Evolutionary conservation across 2,329 filamentous ascomycete species (phyloP), one percentile per base, ranked within the genome.

Genomic region (Alternaria arbusti): DNA sequence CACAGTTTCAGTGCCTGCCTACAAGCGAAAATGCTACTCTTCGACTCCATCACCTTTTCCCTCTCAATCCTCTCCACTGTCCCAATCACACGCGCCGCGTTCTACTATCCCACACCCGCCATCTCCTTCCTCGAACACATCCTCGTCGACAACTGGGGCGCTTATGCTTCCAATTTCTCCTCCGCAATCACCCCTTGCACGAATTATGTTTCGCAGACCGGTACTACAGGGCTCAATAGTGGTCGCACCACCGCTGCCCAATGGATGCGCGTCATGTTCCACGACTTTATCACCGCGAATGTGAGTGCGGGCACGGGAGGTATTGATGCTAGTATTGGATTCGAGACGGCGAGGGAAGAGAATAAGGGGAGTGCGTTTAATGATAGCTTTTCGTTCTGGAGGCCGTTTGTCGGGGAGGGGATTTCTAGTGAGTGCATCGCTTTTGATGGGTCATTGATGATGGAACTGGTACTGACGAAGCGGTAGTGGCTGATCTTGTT

Each of bases 271-370:
- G 73, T 70, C 17, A 67, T 74, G 28, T 78, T 78, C 51, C 76
- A 78, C 46, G 76, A 78, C 54, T 74, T 75, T 46, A 65, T 73
- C 4, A 74, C 74, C 5, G 70, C 70, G 15, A 59, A 76, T 44
- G 64, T 68, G 5, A 59, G 54, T 10, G 66, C 67, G 9, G 75
- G 74, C 1, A 72, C 68, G 1, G 75, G 74, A 36, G 76, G 76
- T 12, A 55, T 78, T 2, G 75, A 78, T 59, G 75, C 72, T 6
- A 74, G 70, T 30, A 76, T 78, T 26, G 71, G 70, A 11, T 77
- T 74, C 54, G 76, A 78, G 55, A 70, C 61, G 3, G 54, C 64
- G 11, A 65, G 70, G 15, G 57, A 52, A 13, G 70, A 74, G 40
- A 76, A 78, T 56, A 62, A 59, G 1, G 75, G 76, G 13, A 60